A percentile compares a stretch with the other conserved stretches of the same genome.
phyloP scores from a whole-genome alignment of 139 green algal species.

The Spirogloea muscicola region DNA sequence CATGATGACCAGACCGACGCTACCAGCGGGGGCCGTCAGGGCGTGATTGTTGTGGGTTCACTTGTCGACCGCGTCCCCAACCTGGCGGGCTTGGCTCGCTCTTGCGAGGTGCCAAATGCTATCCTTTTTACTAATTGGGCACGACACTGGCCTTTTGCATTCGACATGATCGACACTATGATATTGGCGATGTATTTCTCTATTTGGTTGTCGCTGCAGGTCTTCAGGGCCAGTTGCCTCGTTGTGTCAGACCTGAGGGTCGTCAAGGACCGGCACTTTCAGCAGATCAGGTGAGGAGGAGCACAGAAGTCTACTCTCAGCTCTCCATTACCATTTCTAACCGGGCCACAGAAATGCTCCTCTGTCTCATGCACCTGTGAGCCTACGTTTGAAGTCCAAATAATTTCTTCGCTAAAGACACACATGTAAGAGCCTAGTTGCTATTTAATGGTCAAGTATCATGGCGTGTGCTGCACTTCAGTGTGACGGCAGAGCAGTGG shows the following conservation, averaged over 20 bases:
- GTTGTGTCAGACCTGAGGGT: slow-evolving; percentile 71
- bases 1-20: slow-evolving; percentile 17
- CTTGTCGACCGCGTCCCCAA: slow-evolving; percentile 85
- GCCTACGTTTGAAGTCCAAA: not conserved
- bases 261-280: slow-evolving; percentile 61
- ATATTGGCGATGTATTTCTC: no score
- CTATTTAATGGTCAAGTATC: not conserved
- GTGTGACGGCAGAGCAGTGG: slow-evolving; percentile 86
- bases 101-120: slow-evolving; percentile 70
- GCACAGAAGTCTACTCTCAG: not conserved
- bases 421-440: not conserved
- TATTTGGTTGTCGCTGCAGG: slow-evolving; percentile 15
- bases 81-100: slow-evolving; percentile 82
- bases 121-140: no score
- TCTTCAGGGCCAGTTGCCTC: slow-evolving; percentile 63
- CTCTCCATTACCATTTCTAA: not conserved
- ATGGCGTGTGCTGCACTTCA: slow-evolving; percentile 55
- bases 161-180: no score
- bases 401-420: not conserved
- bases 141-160: no score
- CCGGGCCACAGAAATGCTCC: not conserved
- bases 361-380: not conserved
- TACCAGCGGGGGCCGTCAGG: slow-evolving; percentile 43
- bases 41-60: slow-evolving; percentile 82
- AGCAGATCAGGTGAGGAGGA: slow-evolving; percentile 43